A percentile compares a stretch with the other conserved stretches of the same genome.
These are phyloP conservation scores for Hypholoma fasciculare DNA, from an alignment of 768 basidiomycete genomes.

Conservation along the genomic window DNA sequence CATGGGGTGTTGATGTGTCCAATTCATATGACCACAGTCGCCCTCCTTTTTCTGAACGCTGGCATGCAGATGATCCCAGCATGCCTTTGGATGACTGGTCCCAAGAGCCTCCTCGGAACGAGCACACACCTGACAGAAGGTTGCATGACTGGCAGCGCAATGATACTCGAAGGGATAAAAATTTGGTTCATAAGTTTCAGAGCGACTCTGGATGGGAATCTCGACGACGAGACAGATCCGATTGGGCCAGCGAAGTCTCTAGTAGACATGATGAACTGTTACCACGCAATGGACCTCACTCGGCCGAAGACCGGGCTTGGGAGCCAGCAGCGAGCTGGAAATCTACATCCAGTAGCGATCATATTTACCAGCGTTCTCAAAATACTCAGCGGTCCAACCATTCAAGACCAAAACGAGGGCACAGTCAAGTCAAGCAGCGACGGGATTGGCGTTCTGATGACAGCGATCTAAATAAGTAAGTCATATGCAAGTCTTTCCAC, in stretches of 20 bases:
- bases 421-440: conserved; percentile 39
- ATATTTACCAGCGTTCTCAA: conserved; percentile 41
- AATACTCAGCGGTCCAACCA: conserved; percentile 34
- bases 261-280: conserved; percentile 24
- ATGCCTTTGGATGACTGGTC: conserved; percentile 35
- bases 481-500: conserved; percentile 2
- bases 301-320: conserved; percentile 61
- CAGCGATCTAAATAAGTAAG: conserved; percentile 75
- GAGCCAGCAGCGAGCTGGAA: conserved; percentile 75
- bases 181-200: conserved; percentile 32
- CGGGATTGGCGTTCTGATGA: conserved; percentile 64
- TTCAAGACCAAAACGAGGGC: conserved; percentile 31
- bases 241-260: conserved; percentile 29
- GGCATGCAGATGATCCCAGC: conserved; percentile 24
- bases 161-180: conserved; percentile 42
- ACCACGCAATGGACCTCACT: conserved; percentile 26
- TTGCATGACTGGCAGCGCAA: conserved; percentile 31
- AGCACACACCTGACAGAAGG: conserved; percentile 31
- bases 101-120: conserved; percentile 24
- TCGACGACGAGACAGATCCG: conserved; percentile 45
- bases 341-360: conserved; percentile 29
- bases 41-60: conserved; percentile 33
- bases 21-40: conserved; percentile 40
- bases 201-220: conserved; percentile 57
- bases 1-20: conserved; percentile 36